Conservation (phyloP, 1,139 yeast species). For the Pichiaceae sp. region DNA sequence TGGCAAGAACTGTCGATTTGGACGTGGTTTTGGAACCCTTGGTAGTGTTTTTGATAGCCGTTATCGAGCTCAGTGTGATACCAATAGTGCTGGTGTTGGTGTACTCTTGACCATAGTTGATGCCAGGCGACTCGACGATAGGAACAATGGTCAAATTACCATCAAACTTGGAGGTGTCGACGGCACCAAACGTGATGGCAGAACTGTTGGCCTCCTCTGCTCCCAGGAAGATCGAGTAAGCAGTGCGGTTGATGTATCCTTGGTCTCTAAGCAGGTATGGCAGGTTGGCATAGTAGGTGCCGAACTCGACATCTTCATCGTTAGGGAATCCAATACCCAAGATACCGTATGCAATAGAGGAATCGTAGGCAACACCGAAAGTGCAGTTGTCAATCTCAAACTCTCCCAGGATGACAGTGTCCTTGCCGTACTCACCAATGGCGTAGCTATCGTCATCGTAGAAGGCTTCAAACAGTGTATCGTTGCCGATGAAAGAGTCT, state of each 20-base stretch:
- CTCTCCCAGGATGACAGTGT: conserved; percentile 36
- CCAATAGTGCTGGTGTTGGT: conserved; percentile 34
- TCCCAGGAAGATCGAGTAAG: conserved; percentile 48
- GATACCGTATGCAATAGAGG: conserved; percentile 49
- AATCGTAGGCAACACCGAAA: conserved; percentile 48
- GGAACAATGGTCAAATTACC: conserved; percentile 41
- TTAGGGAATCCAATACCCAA: conserved; percentile 54
- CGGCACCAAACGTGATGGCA: conserved; percentile 47
- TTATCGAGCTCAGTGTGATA: conserved; percentile 31
- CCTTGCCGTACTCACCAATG: conserved; percentile 58
- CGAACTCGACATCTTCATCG: conserved; percentile 36
- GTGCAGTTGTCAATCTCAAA: conserved; percentile 37
- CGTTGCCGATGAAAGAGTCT: conserved; percentile 36
- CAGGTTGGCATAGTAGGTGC: conserved; percentile 38
- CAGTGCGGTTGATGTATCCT: conserved; percentile 42
- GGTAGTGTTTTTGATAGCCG: conserved; percentile 1
- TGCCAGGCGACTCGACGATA: conserved; percentile 12
- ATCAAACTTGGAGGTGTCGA: conserved; percentile 42
- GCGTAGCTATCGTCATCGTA: conserved; percentile 64
- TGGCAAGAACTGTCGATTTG: conserved; percentile 23
- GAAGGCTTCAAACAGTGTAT: conserved; percentile 38
- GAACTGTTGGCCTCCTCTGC: conserved; percentile 31
- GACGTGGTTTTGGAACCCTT: conserved; percentile 25
- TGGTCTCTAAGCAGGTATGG: conserved; percentile 45
- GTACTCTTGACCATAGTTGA: conserved; percentile 25